Evolutionary conservation across 2,329 filamentous ascomycete genomes (phyloP).

Genomic region (Phoma sp.): DNA sequence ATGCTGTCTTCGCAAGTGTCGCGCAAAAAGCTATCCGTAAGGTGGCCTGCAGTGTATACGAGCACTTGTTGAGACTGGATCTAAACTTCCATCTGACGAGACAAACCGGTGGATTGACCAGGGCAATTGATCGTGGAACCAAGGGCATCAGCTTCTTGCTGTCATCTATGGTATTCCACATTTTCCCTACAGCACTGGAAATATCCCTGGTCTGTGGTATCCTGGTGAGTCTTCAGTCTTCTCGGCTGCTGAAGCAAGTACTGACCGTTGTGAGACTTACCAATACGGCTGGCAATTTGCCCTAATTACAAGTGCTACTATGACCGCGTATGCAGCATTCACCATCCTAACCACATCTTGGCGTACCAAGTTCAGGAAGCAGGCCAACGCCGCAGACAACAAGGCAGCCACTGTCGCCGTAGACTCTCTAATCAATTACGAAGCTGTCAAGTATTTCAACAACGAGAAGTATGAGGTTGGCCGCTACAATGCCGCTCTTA

Average conservation of each 20-base stretch:
- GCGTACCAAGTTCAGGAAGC: constrained; percentile 94
- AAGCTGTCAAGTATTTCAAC: constrained; percentile 99
- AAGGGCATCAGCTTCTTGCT: constrained; percentile 98
- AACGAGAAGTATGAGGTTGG: constrained; percentile 94
- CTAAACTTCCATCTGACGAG: constrained; percentile 92
- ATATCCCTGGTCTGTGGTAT: constrained; percentile 97
- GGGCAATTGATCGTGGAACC: constrained; percentile 94
- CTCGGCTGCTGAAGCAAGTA: background rate
- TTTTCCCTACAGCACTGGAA: constrained; percentile 90
- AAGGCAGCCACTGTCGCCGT: constrained; percentile 93
- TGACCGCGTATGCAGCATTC: constrained; percentile 94
- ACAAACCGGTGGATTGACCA: constrained; percentile 91
- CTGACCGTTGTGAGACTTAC: constrained; percentile 66
- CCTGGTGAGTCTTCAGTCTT: constrained; percentile 56
- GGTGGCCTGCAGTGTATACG: constrained; percentile 91
- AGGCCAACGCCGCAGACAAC: constrained; percentile 96
- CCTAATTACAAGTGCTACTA: constrained; percentile 85
- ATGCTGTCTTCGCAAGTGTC: constrained; percentile 95
- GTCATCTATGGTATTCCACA: constrained; percentile 98
- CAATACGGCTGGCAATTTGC: constrained; percentile 94
- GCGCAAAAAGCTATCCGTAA: constrained; percentile 94
- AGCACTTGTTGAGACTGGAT: constrained; percentile 86
- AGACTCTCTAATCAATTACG: constrained; percentile 97
- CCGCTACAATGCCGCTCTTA: constrained; percentile 85
- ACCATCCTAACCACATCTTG: constrained; percentile 96